phyloP scores from a whole-genome alignment of 768 basidiomycete species.

The Tylopilus sp. region DNA sequence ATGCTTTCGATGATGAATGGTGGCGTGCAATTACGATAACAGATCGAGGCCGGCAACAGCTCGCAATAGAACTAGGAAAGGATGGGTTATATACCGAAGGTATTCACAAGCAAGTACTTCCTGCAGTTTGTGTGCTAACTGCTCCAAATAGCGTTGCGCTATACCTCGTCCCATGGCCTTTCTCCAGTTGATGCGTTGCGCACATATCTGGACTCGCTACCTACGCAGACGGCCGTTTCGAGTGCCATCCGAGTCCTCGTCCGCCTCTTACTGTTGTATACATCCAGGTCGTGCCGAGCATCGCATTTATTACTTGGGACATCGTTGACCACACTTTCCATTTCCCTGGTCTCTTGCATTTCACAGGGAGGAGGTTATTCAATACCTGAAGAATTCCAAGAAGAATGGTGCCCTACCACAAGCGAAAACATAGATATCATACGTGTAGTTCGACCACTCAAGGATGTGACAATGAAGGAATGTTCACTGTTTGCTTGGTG shows the following conservation, averaged over 20 bases:
- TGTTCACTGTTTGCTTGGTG: conserved; percentile 79
- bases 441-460: conserved; percentile 61
- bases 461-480: conserved; percentile 76
- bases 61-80: conserved; percentile 48
- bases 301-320: conserved; percentile 81
- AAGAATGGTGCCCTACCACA: conserved; percentile 52
- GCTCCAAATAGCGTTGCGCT: conserved; percentile 18
- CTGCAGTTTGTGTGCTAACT: neutral
- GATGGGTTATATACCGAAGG: conserved; percentile 46
- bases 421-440: conserved; percentile 26
- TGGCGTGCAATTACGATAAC: conserved; percentile 49
- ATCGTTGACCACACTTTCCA: conserved; percentile 72
- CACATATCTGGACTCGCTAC: conserved; percentile 59
- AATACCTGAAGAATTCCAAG: conserved; percentile 64
- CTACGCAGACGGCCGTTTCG: conserved; percentile 69
- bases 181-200: conserved; percentile 36
- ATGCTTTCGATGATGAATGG: conserved; percentile 70
- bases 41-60: conserved; percentile 16
- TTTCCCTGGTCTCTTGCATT: conserved; percentile 69
- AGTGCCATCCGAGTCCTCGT: conserved; percentile 56
- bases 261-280: conserved; percentile 68
- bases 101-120: neutral
- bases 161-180: conserved; percentile 8
- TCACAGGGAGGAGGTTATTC: conserved; percentile 75
- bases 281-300: conserved; percentile 52